Percentiles rank a stretch among this genome's conserved stretches.
Evolutionary conservation across 139 green algal species (phyloP).

Genomic region (Chlorella sp.): DNA sequence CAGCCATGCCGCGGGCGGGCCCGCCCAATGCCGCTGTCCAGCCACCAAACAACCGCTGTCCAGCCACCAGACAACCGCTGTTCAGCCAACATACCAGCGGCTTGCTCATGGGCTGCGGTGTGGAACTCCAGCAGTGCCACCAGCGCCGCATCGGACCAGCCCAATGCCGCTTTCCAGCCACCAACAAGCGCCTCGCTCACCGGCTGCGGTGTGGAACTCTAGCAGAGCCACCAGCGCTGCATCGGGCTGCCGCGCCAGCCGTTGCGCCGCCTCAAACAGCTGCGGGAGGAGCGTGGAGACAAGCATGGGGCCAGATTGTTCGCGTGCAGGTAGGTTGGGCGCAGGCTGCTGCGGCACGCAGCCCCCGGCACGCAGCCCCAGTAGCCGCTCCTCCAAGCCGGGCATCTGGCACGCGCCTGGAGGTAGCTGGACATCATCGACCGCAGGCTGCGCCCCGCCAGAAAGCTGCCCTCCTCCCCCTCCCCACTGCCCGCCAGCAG

Average conservation of each 20-base stretch:
- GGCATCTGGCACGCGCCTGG: background rate
- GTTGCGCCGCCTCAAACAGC: constrained; percentile 4
- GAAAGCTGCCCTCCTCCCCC: background rate
- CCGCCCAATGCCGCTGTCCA: too few species aligned
- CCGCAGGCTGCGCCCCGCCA: background rate
- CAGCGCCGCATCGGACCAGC: background rate
- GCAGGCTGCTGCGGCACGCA: too few species aligned
- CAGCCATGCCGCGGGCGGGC: too few species aligned
- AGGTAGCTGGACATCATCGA: background rate
- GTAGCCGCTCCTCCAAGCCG: background rate
- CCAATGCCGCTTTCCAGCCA: too few species aligned
- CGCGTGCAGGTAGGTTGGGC: background rate
- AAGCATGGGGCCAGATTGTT: background rate
- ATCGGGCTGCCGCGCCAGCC: background rate
- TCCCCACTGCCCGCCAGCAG: background rate
- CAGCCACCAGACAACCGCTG: too few species aligned
- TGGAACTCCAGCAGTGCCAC: background rate
- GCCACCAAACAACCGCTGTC: background rate
- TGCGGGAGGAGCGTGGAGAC: background rate
- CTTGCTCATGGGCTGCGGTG: background rate
- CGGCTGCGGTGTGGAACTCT: background rate
- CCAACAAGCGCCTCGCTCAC: background rate
- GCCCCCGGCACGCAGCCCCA: too few species aligned
- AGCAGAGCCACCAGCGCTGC: background rate
- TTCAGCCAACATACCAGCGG: too few species aligned